A percentile compares a stretch with the other conserved stretches of the same genome.
These are phyloP conservation scores for Cephaloascus albidus DNA, from an alignment of 805 yeast genomes.

Conservation along the genomic window DNA sequence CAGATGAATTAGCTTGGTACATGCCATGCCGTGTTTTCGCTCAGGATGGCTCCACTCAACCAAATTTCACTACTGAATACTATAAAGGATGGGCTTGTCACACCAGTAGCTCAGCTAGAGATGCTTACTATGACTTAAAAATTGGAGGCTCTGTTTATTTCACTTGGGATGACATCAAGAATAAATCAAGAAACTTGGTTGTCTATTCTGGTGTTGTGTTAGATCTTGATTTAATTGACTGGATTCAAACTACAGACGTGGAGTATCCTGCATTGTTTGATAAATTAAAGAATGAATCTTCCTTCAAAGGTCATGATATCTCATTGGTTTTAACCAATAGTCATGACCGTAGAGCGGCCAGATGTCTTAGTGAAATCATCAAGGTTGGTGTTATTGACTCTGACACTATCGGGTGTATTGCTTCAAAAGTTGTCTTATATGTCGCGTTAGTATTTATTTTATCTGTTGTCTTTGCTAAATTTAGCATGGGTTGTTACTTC, in stretches of 20 bases:
- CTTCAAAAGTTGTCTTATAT: conserved; percentile 74
- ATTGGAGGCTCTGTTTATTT: conserved; percentile 71
- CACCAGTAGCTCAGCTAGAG: conserved; percentile 61
- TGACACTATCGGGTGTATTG: conserved; percentile 88
- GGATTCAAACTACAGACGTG: conserved; percentile 65
- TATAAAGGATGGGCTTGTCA: conserved; percentile 91
- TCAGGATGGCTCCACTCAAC: conserved; percentile 63
- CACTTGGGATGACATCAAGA: conserved; percentile 80
- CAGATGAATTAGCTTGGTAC: conserved; percentile 80
- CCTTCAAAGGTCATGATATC: conserved; percentile 71
- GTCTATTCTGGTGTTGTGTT: conserved; percentile 87
- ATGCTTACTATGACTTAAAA: conserved; percentile 50
- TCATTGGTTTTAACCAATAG: conserved; percentile 61
- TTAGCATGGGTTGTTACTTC: conserved; percentile 80
- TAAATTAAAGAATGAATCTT: conserved; percentile 41
- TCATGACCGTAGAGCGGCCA: conserved; percentile 62
- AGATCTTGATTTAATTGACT: conserved; percentile 66
- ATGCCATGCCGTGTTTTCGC: conserved; percentile 78
- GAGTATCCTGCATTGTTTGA: conserved; percentile 68
- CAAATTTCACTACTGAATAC: conserved; percentile 53
- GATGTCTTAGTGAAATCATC: conserved; percentile 76
- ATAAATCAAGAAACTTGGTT: conserved; percentile 63
- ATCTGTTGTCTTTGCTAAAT: conserved; percentile 69
- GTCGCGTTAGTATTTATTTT: conserved; percentile 79
- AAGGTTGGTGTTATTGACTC: conserved; percentile 88